Conservation (phyloP, 768 basidiomycete species). For the Auriscalpium microsporum region DNA sequence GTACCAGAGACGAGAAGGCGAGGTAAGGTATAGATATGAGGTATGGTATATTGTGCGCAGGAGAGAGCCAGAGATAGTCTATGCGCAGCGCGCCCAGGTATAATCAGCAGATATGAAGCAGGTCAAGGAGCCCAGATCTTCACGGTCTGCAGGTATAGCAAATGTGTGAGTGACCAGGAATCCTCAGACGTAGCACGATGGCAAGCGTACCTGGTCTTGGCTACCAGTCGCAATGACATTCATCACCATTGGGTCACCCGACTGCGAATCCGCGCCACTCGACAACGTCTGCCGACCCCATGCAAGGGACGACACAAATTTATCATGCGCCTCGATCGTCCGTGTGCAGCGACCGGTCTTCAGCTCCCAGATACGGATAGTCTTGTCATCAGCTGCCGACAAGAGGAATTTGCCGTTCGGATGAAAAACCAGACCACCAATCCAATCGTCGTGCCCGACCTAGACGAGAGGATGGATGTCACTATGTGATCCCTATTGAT, state of each 20-base stretch:
- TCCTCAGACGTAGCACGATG: background rate
- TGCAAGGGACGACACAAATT: conserved; percentile 12
- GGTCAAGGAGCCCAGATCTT: conserved; percentile 16
- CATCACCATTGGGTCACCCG: conserved; percentile 8
- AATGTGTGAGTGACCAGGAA: background rate
- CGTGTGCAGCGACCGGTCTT: conserved; percentile 39
- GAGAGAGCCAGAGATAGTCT: background rate
- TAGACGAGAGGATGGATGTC: conserved; percentile 1
- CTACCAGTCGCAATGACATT: conserved; percentile 15
- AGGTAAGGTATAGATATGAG: background rate
- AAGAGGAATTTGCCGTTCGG: conserved; percentile 48
- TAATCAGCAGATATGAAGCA: background rate
- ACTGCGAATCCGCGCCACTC: conserved; percentile 4
- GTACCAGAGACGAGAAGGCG: background rate
- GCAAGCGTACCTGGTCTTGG: conserved; percentile 11
- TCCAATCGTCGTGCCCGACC: conserved; percentile 48
- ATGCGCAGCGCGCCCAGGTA: background rate
- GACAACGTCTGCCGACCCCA: conserved; percentile 13
- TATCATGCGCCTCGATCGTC: conserved; percentile 14
- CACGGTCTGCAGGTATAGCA: conserved; percentile 6
- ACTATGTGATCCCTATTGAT: background rate
- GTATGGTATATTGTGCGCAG: background rate
- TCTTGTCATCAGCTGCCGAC: conserved; percentile 52
- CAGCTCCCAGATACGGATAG: conserved; percentile 51
- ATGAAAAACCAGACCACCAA: conserved; percentile 49